phyloP scores from a whole-genome alignment of 768 basidiomycete species.

The Boletus tomentosulus region DNA sequence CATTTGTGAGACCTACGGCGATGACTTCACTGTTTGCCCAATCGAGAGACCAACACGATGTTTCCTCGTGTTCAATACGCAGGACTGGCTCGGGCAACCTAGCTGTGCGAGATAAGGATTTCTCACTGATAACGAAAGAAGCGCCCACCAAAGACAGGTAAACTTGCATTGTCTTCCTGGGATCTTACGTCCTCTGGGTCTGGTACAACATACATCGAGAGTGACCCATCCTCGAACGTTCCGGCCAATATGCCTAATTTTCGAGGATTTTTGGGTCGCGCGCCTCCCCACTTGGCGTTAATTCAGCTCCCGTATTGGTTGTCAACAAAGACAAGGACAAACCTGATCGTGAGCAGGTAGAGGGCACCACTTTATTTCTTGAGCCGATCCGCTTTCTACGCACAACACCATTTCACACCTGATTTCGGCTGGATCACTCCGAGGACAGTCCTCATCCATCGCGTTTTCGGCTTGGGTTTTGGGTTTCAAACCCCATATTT shows the following conservation, averaged over 20 bases:
- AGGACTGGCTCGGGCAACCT: conserved; percentile 59
- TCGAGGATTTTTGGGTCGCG: conserved; percentile 26
- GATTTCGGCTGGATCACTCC: conserved; percentile 34
- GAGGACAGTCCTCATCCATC: conserved; percentile 24
- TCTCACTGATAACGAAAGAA: not conserved
- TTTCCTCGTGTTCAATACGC: conserved; percentile 70
- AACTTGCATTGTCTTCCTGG: conserved; percentile 21
- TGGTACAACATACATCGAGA: conserved; percentile 76
- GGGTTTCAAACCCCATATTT: conserved; percentile 72
- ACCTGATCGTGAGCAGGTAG: conserved; percentile 70
- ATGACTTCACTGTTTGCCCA: conserved; percentile 86
- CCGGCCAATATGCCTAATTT: conserved; percentile 85
- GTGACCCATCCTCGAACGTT: conserved; percentile 82
- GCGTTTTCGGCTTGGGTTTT: conserved; percentile 4
- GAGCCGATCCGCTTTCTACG: conserved; percentile 72
- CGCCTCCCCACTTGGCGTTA: conserved; percentile 16
- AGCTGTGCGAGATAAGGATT: conserved; percentile 36
- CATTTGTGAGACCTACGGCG: conserved; percentile 81
- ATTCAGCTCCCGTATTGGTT: not conserved
- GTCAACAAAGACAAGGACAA: conserved; percentile 13
- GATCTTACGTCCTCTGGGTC: conserved; percentile 56
- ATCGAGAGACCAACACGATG: conserved; percentile 76
- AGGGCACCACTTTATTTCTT: conserved; percentile 91
- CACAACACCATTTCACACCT: conserved; percentile 84
- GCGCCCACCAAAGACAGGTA: conserved; percentile 50